Conservation (phyloP, 73 alveolate species). For the Symbiodinium natans region DNA sequence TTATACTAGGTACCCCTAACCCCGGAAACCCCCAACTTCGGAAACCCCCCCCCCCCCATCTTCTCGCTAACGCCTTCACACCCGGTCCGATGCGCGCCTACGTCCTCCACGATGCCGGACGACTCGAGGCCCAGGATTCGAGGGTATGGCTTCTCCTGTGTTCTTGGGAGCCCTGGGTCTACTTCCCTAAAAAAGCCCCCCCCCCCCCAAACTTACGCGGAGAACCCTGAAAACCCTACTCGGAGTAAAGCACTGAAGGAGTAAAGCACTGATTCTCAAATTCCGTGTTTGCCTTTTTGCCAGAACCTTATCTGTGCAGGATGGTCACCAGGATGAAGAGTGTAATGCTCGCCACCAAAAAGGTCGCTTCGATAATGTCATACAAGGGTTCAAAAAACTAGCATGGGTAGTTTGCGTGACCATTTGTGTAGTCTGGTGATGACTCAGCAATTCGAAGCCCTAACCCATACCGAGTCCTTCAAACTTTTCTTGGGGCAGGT, state of each 20-base stretch:
- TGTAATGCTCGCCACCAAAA: too few relatives aligned
- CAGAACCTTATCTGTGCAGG: too few relatives aligned
- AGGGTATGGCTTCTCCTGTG: slow-evolving; percentile 91
- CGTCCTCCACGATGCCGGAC: slow-evolving; percentile 97
- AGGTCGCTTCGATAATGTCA: background rate
- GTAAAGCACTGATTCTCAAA: too few relatives aligned
- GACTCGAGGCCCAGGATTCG: slow-evolving; percentile 97
- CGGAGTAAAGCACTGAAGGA: too few relatives aligned
- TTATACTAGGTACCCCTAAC: background rate
- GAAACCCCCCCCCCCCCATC: background rate
- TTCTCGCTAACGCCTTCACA: background rate
- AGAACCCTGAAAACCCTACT: too few relatives aligned
- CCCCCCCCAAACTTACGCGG: too few relatives aligned
- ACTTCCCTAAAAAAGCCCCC: slow-evolving; percentile 96
- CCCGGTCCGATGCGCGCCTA: slow-evolving; percentile 21
- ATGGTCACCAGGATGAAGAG: background rate
- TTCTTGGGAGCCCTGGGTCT: too few relatives aligned
- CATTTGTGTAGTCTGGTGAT: background rate
- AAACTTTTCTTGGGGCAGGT: background rate
- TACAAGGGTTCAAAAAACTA: background rate
- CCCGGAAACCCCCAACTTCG: background rate
- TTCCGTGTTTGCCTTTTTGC: too few relatives aligned
- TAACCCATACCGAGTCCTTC: background rate
- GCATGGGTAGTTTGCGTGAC: background rate
- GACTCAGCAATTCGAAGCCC: background rate